phyloP scores from a whole-genome alignment of 1,284 basidiomycete genomes.

The Sparassis latifolia region DNA sequence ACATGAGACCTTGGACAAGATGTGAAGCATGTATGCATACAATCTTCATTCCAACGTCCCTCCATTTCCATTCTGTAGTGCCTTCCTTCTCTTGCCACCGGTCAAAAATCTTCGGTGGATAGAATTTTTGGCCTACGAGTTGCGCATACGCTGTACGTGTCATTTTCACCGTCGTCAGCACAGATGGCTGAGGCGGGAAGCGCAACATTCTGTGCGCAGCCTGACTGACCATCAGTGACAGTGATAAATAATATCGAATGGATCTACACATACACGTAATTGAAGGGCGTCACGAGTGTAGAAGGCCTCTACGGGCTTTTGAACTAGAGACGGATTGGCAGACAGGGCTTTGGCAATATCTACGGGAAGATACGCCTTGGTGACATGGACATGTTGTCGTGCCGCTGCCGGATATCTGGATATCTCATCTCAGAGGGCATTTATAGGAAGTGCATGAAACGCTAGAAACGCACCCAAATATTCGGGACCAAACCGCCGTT shows the following conservation, averaged over 20 bases:
- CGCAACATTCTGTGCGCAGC: conserved; percentile 82
- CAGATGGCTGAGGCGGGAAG: conserved; percentile 70
- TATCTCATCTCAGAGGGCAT: conserved; percentile 13
- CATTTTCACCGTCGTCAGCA: conserved; percentile 62
- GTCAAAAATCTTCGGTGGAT: conserved; percentile 87
- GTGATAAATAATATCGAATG: not conserved
- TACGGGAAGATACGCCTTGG: conserved; percentile 75
- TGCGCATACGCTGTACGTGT: conserved; percentile 92
- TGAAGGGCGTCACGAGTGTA: conserved; percentile 89
- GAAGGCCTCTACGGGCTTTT: conserved; percentile 85
- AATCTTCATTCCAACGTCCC: conserved; percentile 87
- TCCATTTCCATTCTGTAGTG: conserved; percentile 63
- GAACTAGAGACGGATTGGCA: conserved; percentile 64
- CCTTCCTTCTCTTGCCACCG: conserved; percentile 60
- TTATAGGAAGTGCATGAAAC: not conserved
- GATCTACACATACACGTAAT: conserved; percentile 57
- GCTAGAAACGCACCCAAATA: conserved; percentile 44
- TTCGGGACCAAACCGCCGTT: conserved; percentile 58
- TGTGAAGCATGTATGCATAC: conserved; percentile 32
- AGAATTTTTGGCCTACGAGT: conserved; percentile 84
- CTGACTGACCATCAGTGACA: conserved; percentile 31
- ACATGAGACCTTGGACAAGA: not conserved
- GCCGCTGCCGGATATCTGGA: conserved; percentile 66
- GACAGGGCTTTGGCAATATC: conserved; percentile 73
- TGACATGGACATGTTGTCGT: conserved; percentile 69